These are phyloP conservation scores for Pseudohyphozyma bogoriensis DNA, from an alignment of 768 basidiomycete genomes.

Conservation along the genomic window DNA sequence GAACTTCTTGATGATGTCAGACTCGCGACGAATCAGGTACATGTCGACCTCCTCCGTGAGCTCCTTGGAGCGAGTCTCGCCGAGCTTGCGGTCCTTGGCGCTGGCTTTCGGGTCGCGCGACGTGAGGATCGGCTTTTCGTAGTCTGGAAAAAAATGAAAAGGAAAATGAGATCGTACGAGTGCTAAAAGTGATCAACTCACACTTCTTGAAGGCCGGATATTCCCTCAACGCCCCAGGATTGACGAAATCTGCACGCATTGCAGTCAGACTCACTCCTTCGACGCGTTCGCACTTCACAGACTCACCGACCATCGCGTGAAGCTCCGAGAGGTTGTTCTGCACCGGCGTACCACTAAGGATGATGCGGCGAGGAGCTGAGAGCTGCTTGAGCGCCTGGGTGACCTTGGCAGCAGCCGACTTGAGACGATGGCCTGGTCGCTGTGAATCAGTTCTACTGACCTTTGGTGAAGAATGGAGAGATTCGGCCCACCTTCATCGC, in stretches of 20 bases:
- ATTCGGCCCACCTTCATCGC: conserved; percentile 72
- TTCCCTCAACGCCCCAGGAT: conserved; percentile 67
- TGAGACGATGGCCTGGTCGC: conserved; percentile 64
- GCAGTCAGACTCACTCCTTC: too few species aligned
- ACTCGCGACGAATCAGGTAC: conserved; percentile 84
- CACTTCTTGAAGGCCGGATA: conserved; percentile 38
- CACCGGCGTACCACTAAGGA: conserved; percentile 91
- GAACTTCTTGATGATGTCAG: conserved; percentile 65
- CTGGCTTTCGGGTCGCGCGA: conserved; percentile 70
- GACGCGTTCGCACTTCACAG: too few species aligned
- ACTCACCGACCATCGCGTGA: conserved; percentile 72
- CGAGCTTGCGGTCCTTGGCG: conserved; percentile 60
- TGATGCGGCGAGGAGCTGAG: conserved; percentile 64
- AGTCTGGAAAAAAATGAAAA: conserved; percentile 48
- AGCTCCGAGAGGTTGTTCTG: conserved; percentile 90
- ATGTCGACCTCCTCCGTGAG: conserved; percentile 40
- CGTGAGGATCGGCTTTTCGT: conserved; percentile 76
- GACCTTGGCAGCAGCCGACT: conserved; percentile 84
- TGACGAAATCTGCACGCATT: conserved; percentile 75
- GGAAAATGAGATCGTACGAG: rapidly evolving
- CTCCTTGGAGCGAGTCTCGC: conserved; percentile 65
- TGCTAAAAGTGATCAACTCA: not conserved
- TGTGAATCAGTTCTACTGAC: conserved; percentile 32
- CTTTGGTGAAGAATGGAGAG: not conserved
- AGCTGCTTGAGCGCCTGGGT: conserved; percentile 72